These are phyloP conservation scores for Daldinia sp. DNA, from an alignment of 2,329 filamentous ascomycete species.

Conservation along the genomic window DNA sequence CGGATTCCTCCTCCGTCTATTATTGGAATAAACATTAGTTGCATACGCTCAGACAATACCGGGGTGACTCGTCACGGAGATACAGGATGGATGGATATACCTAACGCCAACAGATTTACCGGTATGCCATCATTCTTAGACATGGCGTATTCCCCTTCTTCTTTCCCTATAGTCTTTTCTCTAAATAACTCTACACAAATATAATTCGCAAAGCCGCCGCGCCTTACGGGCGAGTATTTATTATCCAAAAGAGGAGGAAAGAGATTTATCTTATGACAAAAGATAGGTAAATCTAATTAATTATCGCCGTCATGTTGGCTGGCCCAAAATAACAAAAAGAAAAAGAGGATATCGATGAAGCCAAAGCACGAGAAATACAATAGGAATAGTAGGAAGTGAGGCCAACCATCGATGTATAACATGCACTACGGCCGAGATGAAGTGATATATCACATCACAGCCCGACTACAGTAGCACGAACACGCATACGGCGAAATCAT, in stretches of 20 bases:
- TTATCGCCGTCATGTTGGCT: not conserved
- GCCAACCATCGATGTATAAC: not conserved
- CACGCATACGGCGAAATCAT: too few species aligned
- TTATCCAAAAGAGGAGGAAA: not conserved
- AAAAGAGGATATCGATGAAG: not conserved
- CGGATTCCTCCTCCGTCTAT: conserved; percentile 49
- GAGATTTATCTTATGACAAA: not conserved
- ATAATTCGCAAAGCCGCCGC: not conserved
- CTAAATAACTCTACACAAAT: not conserved
- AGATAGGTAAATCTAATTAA: not conserved
- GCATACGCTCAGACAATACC: not conserved
- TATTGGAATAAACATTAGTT: not conserved
- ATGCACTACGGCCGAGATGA: not conserved
- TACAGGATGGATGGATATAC: not conserved
- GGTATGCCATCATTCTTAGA: conserved; percentile 21
- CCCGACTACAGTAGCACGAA: not conserved
- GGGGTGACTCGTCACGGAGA: not conserved
- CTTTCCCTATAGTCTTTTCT: not conserved
- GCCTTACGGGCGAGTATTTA: not conserved
- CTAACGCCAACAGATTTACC: conserved; percentile 21
- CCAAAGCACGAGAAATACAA: not conserved
- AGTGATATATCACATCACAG: not conserved
- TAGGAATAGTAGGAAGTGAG: not conserved
- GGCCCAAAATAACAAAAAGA: not conserved
- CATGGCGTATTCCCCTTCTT: not conserved